These are phyloP conservation scores for Carallia brachiata DNA, from an alignment of 345 rosid species.

Conservation along the genomic window DNA sequence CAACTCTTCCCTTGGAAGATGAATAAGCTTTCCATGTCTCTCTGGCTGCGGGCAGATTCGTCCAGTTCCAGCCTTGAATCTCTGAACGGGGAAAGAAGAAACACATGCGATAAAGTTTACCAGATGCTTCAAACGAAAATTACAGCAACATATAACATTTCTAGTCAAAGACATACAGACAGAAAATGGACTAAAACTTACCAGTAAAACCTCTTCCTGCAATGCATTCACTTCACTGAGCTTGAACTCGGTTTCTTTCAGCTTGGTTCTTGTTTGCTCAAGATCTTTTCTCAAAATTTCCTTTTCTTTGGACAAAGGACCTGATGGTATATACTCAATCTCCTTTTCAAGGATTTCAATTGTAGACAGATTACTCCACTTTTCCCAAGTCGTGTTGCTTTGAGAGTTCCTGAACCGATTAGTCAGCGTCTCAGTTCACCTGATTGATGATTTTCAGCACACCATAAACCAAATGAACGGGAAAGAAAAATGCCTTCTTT, in stretches of 20 bases:
- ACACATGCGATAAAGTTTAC: background rate
- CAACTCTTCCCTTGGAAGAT: too few species aligned
- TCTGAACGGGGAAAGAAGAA: conserved; percentile 39
- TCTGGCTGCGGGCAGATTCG: conserved; percentile 49
- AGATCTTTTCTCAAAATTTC: conserved; percentile 45
- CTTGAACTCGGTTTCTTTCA: too few species aligned
- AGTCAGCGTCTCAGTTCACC: background rate
- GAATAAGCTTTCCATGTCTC: conserved; percentile 18
- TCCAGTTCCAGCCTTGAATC: conserved; percentile 40
- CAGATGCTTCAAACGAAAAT: conserved; percentile 9
- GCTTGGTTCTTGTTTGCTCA: conserved; percentile 53
- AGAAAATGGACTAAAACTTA: conserved; percentile 28
- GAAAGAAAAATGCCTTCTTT: conserved; percentile 32
- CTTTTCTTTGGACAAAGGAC: conserved; percentile 58
- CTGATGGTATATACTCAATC: conserved; percentile 42
- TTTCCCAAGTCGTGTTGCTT: conserved; percentile 54
- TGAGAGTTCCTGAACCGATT: conserved; percentile 45
- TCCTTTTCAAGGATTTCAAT: conserved; percentile 73
- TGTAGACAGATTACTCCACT: conserved; percentile 44
- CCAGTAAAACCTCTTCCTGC: conserved; percentile 58
- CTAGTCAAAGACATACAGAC: background rate
- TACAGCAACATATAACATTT: background rate
- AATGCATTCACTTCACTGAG: conserved; percentile 37
- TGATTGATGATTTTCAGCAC: too few species aligned
- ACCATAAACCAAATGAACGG: too few species aligned